Conservation (phyloP, 106 monocot species). For the Posidonia australis region DNA sequence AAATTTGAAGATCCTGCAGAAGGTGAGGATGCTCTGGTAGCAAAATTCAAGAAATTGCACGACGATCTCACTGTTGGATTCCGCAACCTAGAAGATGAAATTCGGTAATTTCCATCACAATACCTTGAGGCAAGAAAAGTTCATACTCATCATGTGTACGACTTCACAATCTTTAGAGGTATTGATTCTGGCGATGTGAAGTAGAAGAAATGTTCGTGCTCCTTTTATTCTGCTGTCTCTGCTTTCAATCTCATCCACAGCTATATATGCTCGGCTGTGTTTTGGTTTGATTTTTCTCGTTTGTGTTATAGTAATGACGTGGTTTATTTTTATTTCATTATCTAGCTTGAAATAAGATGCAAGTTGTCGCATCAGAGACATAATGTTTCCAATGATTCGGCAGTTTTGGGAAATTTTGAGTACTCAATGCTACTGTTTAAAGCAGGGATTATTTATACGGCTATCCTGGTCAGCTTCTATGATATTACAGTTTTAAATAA, state of each 20-base stretch:
- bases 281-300: neutral
- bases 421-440: too few relatives aligned
- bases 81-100: conserved; percentile 89
- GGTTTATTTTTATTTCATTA: neutral
- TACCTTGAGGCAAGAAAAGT: neutral
- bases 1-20: conserved; percentile 99
- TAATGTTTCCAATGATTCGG: too few relatives aligned
- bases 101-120: conserved; percentile 7
- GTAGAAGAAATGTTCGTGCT: neutral
- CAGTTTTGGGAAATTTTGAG: too few relatives aligned
- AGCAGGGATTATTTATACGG: too few relatives aligned
- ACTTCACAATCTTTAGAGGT: neutral
- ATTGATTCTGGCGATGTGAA: neutral
- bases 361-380: neutral
- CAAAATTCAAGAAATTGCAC: conserved; percentile 79
- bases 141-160: neutral
- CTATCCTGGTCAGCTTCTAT: too few relatives aligned
- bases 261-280: neutral
- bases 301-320: neutral
- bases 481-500: too few relatives aligned
- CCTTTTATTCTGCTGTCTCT: neutral
- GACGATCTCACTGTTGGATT: conserved; percentile 82
- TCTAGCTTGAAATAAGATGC: conserved; percentile 5
- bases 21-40: conserved; percentile 81
- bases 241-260: neutral